Percentiles rank a stretch among this genome's conserved stretches.
These are phyloP conservation scores for Calophaca sinica DNA, from an alignment of 306 rosid genomes.

Conservation along the genomic window DNA sequence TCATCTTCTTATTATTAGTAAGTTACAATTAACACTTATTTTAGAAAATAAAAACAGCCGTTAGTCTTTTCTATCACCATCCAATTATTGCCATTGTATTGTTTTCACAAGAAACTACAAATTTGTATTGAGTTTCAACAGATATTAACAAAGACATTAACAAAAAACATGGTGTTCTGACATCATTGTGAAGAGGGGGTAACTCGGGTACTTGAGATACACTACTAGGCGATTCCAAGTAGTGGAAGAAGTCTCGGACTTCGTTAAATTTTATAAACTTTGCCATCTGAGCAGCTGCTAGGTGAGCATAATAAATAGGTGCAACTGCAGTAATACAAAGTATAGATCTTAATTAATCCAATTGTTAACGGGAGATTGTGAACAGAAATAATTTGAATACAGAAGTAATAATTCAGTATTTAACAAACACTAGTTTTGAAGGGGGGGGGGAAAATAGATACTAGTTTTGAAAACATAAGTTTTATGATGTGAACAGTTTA, in stretches of 20 bases:
- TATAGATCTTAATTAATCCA: neutral
- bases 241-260: slow-evolving; percentile 37
- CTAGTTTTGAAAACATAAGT: slow-evolving; percentile 1
- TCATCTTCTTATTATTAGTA: too few species aligned
- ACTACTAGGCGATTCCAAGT: slow-evolving; percentile 18
- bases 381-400: neutral
- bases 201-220: slow-evolving; percentile 31
- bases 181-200: slow-evolving; percentile 30
- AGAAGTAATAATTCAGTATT: neutral
- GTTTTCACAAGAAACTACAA: too few species aligned
- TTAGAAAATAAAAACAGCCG: too few species aligned
- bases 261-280: slow-evolving; percentile 53
- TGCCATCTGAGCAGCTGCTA: slow-evolving; percentile 52
- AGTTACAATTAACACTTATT: too few species aligned
- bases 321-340: slow-evolving; percentile 47
- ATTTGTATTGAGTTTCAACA: too few species aligned
- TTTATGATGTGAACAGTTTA: neutral
- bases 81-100: too few species aligned
- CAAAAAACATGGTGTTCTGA: slow-evolving; percentile 56
- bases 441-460: too few species aligned
- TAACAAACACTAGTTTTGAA: neutral
- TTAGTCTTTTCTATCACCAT: too few species aligned
- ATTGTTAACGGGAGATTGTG: neutral
- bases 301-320: slow-evolving; percentile 53
- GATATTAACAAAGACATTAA: neutral